Evolutionary conservation across 805 yeast genomes (phyloP), one percentile per base, ranked within the genome.

Genomic region (Schwanniomyces yamadae): DNA sequence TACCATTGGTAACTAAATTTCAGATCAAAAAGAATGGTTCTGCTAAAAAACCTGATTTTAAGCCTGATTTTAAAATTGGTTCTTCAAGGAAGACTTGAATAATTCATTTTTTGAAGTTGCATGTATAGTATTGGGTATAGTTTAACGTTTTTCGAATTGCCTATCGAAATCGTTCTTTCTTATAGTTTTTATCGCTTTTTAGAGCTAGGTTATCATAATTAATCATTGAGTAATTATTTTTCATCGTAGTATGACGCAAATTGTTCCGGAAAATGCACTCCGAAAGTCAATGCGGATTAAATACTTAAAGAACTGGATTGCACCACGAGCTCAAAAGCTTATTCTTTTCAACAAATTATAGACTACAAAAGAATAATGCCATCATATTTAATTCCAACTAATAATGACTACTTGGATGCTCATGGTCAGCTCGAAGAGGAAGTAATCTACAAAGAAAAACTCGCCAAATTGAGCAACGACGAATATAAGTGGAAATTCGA

Each of bases 1-100:
- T 91, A 51, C 90, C 96, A n/a, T 66, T 91, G 43, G 75, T 88
- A 37, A 73, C 90, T 13, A 80, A 82, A 57, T 82, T 91, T 52
- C 86, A 80, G 51, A 77, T 89, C 54, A 78, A 76, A 52, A 80
- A 77, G 49, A 50, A 57, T 31, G 55, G 54, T 13, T 49, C 52
- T 11, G 48, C 45, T 4, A 43, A 42, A 29, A 61, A 57, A 44
- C 61, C 68, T 10, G 73, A 69, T 43, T 66, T 69, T 49, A 69
- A 65, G 50, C 72, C 73, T 20, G 74, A 66, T 41, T 68, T 64
- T 49, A 68, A 66, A 47, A 37, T 63, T 15, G 71, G 71, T 44
- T 24, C 51, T 21, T 63, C 73, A 28, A 56, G 73, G 36, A 68
- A 68, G 50, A 66, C 73, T 25, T 66, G 45, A 42, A 6, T 16